Evolutionary conservation across 1,284 basidiomycete genomes (phyloP).

Genomic region (Rhodotorula sp.): DNA sequence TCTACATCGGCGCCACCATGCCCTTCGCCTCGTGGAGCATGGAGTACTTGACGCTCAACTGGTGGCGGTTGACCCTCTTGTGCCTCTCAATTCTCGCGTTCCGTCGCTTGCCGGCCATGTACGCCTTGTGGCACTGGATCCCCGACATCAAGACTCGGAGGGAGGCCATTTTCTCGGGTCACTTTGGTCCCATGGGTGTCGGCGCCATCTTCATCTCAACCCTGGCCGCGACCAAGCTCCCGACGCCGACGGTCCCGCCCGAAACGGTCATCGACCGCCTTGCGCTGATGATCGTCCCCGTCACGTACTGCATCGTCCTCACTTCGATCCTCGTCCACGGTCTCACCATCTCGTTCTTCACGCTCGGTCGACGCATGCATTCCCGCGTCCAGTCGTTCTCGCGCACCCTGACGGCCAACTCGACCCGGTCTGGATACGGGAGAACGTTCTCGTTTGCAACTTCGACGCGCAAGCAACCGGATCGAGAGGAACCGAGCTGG

Average conservation of each 20-base stretch:
- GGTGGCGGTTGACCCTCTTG: slow-evolving; percentile 79
- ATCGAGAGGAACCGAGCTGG: slow-evolving; percentile 63
- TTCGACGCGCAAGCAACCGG: neutral
- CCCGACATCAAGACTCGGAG: slow-evolving; percentile 88
- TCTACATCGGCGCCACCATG: slow-evolving; percentile 92
- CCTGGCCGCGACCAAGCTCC: slow-evolving; percentile 65
- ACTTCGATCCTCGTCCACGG: slow-evolving; percentile 73
- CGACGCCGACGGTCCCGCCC: slow-evolving; percentile 58
- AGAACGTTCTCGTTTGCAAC: slow-evolving; percentile 15
- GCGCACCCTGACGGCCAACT: slow-evolving; percentile 60
- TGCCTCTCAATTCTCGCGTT: slow-evolving; percentile 74
- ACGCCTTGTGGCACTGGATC: slow-evolving; percentile 80
- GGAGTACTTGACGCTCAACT: slow-evolving; percentile 63
- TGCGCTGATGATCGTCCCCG: slow-evolving; percentile 74
- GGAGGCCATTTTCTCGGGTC: slow-evolving; percentile 75
- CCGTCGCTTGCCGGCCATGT: slow-evolving; percentile 76
- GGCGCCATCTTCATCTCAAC: slow-evolving; percentile 72
- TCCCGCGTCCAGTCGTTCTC: slow-evolving; percentile 84
- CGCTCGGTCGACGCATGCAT: slow-evolving; percentile 81
- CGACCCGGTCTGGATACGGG: slow-evolving; percentile 35
- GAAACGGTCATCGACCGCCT: slow-evolving; percentile 65
- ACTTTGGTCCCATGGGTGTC: slow-evolving; percentile 50
- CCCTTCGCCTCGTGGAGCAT: slow-evolving; percentile 78
- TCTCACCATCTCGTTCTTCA: slow-evolving; percentile 88
- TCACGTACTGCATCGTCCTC: slow-evolving; percentile 87